Percentiles rank a stretch among this genome's conserved stretches.
Evolutionary conservation across 805 yeast species (phyloP).

Genomic region (Metschnikowia proteae): DNA sequence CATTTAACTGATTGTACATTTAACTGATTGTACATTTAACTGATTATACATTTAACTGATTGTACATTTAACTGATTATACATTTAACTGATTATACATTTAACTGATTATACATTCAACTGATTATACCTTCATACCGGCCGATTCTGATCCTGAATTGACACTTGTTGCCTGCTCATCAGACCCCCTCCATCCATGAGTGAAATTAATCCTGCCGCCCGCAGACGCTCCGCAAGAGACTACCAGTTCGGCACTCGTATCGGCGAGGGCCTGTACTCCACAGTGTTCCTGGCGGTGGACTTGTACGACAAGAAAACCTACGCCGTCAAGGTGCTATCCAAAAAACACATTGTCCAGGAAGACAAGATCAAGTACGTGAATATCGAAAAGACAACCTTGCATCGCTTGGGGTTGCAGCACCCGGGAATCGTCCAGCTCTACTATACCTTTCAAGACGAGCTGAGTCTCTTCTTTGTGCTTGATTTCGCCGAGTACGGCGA

Average conservation of each 20-base stretch:
- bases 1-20: too few relatives aligned
- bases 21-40: too few relatives aligned
- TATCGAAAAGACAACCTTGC: constrained; percentile 87
- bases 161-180: too few relatives aligned
- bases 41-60: too few relatives aligned
- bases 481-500: constrained; percentile 98
- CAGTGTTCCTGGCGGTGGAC: constrained; percentile 85
- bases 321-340: constrained; percentile 89
- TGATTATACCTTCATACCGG: too few relatives aligned
- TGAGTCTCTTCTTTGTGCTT: constrained; percentile 82
- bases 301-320: constrained; percentile 67
- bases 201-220: constrained; percentile 3
- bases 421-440: constrained; percentile 91
- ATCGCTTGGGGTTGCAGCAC: constrained; percentile 77
- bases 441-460: constrained; percentile 92
- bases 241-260: constrained; percentile 83
- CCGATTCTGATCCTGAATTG: neutral
- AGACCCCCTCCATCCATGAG: neutral
- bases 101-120: too few relatives aligned
- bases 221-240: constrained; percentile 61
- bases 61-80: too few relatives aligned
- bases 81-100: too few relatives aligned
- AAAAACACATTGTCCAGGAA: constrained; percentile 89
- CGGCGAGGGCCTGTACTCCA: constrained; percentile 96
- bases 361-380: constrained; percentile 93